Percentiles rank a stretch among this genome's conserved stretches.
Evolutionary conservation across 345 rosid genomes (phyloP).

Genomic region (Eucalyptus regnans): DNA sequence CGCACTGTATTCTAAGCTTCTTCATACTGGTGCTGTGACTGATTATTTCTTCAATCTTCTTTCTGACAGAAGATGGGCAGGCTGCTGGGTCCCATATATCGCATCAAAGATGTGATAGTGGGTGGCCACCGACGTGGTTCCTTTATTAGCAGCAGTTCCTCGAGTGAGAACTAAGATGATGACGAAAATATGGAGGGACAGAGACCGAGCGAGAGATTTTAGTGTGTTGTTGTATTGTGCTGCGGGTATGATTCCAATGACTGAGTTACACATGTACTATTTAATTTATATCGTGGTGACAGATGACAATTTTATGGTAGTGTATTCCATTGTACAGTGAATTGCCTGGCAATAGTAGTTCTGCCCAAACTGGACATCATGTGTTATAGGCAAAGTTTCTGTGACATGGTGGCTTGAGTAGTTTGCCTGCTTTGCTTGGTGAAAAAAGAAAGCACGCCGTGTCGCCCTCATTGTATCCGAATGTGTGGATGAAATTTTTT

Average conservation of each 20-base stretch:
- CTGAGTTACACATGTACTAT: background rate
- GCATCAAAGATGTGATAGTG: constrained; percentile 68
- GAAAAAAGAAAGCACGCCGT: background rate
- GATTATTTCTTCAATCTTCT: background rate
- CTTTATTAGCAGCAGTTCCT: constrained; percentile 37
- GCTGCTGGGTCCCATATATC: constrained; percentile 61
- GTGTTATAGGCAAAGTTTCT: background rate
- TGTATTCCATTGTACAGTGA: background rate
- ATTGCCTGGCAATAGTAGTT: background rate
- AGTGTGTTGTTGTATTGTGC: background rate
- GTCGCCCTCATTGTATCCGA: background rate
- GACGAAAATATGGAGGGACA: background rate
- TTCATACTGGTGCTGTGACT: background rate
- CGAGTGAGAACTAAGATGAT: constrained; percentile 16
- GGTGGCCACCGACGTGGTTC: constrained; percentile 69
- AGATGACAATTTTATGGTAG: background rate
- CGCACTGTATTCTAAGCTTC: background rate
- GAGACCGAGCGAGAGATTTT: background rate
- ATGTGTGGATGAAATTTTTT: background rate
- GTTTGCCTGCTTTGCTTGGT: background rate
- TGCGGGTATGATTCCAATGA: background rate
- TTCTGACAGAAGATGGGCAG: constrained; percentile 47
- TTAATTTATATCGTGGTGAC: background rate
- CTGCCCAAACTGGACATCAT: background rate
- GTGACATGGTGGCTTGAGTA: background rate